These are phyloP conservation scores for Brasenia schreberi DNA, from an alignment of 164 flowering plant genomes.

Conservation along the genomic window DNA sequence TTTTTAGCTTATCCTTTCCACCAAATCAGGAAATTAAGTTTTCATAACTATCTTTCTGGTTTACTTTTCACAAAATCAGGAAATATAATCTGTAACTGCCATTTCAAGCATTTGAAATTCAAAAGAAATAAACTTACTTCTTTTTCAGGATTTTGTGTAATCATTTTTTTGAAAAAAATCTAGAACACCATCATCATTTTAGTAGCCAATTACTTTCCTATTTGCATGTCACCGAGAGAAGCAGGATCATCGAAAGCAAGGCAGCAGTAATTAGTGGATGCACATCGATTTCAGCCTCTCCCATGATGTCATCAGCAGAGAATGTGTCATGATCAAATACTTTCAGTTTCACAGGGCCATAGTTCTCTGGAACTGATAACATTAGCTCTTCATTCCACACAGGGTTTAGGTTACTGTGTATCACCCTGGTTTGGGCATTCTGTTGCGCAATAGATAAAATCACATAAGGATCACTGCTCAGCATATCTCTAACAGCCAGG, in stretches of 20 bases:
- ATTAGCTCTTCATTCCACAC: conserved; percentile 91
- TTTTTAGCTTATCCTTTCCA: too few relatives aligned
- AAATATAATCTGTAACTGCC: too few relatives aligned
- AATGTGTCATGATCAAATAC: conserved; percentile 86
- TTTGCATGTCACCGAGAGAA: conserved; percentile 81
- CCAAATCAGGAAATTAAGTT: too few relatives aligned
- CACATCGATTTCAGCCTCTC: conserved; percentile 87
- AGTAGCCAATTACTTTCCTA: conserved; percentile 94
- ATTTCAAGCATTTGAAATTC: too few relatives aligned
- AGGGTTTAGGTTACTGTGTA: conserved; percentile 80
- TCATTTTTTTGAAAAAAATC: too few relatives aligned
- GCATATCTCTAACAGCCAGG: conserved; percentile 84
- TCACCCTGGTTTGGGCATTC: conserved; percentile 64
- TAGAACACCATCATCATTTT: too few relatives aligned
- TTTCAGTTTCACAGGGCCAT: conserved; percentile 62
- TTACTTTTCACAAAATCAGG: too few relatives aligned
- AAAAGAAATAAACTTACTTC: too few relatives aligned
- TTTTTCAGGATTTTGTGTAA: too few relatives aligned
- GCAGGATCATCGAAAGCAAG: conserved; percentile 69
- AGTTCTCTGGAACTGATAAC: conserved; percentile 83
- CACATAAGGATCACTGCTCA: conserved; percentile 92
- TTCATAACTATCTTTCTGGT: too few relatives aligned
- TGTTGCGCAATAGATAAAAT: conserved; percentile 65
- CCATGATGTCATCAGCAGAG: conserved; percentile 98
- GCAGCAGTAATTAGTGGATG: conserved; percentile 90